These are phyloP conservation scores for Polyporus tsugae DNA, from an alignment of 1,284 basidiomycete species.

Conservation along the genomic window DNA sequence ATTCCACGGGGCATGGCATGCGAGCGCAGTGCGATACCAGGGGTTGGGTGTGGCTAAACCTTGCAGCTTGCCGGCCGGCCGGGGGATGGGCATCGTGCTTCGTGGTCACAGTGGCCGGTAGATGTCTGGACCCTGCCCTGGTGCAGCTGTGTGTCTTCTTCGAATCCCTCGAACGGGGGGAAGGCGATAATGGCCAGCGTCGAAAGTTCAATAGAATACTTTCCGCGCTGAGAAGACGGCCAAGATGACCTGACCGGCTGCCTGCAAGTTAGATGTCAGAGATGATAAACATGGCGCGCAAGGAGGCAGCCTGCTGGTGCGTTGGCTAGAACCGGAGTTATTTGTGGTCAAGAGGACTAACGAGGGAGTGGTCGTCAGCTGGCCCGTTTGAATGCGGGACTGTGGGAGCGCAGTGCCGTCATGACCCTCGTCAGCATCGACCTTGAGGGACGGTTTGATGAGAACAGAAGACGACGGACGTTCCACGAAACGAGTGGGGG, in stretches of 20 bases:
- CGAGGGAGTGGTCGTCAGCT: constrained; percentile 23
- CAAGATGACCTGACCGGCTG: background rate
- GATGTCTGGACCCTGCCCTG: background rate
- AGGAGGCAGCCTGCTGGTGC: constrained; percentile 5
- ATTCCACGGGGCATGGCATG: background rate
- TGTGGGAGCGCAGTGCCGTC: constrained; percentile 31
- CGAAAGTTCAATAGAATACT: background rate
- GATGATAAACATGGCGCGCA: background rate
- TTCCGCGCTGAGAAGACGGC: background rate
- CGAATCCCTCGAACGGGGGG: background rate
- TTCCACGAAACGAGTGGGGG: constrained; percentile 16
- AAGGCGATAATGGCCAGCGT: background rate
- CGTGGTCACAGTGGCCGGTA: background rate
- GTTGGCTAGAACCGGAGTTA: constrained; percentile 15
- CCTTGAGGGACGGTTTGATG: constrained; percentile 15
- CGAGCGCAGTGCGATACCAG: background rate
- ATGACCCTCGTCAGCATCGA: constrained; percentile 9
- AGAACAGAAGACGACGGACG: constrained; percentile 22
- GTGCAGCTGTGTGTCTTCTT: background rate
- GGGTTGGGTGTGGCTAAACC: constrained; percentile 8
- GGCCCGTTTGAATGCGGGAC: constrained; percentile 11
- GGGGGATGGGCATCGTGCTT: background rate
- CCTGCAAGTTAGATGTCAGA: background rate
- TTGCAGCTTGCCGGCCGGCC: background rate
- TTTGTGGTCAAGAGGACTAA: constrained; percentile 16